phyloP scores from a whole-genome alignment of 2,329 filamentous ascomycete genomes.

The Paramyrothecium sp. region DNA sequence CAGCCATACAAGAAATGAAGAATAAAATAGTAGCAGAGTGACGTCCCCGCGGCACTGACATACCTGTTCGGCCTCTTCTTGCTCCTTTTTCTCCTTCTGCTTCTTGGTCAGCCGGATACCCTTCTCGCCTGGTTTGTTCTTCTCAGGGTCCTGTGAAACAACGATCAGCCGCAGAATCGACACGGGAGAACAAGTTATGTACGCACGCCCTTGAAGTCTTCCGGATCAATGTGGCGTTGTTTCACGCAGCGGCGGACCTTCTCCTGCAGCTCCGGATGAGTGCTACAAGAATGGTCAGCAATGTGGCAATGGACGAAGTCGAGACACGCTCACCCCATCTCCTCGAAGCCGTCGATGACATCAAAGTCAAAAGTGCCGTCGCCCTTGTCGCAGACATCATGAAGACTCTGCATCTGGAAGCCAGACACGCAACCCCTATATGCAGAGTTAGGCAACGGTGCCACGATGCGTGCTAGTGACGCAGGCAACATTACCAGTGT shows the following conservation, averaged over 20 bases:
- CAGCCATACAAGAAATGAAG: neutral
- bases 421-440: slow-evolving; percentile 86
- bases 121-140: slow-evolving; percentile 66
- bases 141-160: slow-evolving; percentile 63
- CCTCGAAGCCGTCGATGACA: slow-evolving; percentile 77
- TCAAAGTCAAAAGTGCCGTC: slow-evolving; percentile 58
- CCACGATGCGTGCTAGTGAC: slow-evolving; percentile 2
- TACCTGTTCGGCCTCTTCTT: slow-evolving; percentile 25
- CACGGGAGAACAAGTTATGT: neutral
- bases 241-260: slow-evolving; percentile 72
- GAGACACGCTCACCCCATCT: slow-evolving; percentile 52
- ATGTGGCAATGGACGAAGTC: neutral
- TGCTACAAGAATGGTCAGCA: slow-evolving; percentile 24
- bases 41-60: neutral
- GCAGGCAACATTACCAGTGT: slow-evolving; percentile 68
- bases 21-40: neutral
- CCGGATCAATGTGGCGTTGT: slow-evolving; percentile 77
- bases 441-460: neutral
- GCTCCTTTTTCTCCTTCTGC: slow-evolving; percentile 32
- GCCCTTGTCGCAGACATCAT: slow-evolving; percentile 49
- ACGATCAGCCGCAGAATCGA: slow-evolving; percentile 4
- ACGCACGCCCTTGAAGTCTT: slow-evolving; percentile 87
- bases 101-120: slow-evolving; percentile 55
- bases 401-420: slow-evolving; percentile 64
- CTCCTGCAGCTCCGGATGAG: slow-evolving; percentile 61